These are phyloP conservation scores for Solanum hybrid DNA, from an alignment of 305 asterid genomes.

Conservation along the genomic window DNA sequence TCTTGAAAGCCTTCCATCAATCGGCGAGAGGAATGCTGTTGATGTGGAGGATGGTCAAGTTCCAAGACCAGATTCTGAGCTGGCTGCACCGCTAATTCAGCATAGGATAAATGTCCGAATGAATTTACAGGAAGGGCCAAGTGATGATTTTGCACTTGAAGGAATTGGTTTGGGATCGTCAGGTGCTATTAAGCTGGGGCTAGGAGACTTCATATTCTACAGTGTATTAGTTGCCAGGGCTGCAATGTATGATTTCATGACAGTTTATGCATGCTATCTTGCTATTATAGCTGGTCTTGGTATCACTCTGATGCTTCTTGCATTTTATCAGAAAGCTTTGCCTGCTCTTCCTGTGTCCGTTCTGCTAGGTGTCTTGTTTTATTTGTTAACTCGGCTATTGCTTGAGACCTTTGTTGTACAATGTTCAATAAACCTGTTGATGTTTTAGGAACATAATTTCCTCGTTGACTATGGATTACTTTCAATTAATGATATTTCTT, in stretches of 20 bases:
- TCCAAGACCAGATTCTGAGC: slow-evolving; percentile 36
- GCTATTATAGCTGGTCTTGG: slow-evolving; percentile 95
- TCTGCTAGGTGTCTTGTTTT: slow-evolving; percentile 75
- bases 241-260: slow-evolving; percentile 94
- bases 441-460: slow-evolving; percentile 45
- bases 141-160: slow-evolving; percentile 52
- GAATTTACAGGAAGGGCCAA: slow-evolving; percentile 32
- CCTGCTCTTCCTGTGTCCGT: slow-evolving; percentile 94
- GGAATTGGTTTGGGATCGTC: slow-evolving; percentile 88
- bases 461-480: background rate
- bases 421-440: slow-evolving; percentile 70
- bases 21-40: slow-evolving; percentile 19
- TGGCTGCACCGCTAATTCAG: slow-evolving; percentile 67
- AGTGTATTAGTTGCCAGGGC: slow-evolving; percentile 93
- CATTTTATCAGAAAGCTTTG: slow-evolving; percentile 84
- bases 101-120: slow-evolving; percentile 37
- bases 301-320: slow-evolving; percentile 75
- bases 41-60: slow-evolving; percentile 40
- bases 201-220: slow-evolving; percentile 92
- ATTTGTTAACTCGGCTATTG: slow-evolving; percentile 67
- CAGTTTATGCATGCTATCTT: slow-evolving; percentile 93
- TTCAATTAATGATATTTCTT: background rate
- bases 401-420: slow-evolving; percentile 83
- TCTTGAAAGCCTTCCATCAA: background rate
- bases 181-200: slow-evolving; percentile 92